Conservation (phyloP, 495 filamentous ascomycete species). For the Lasiosphaeria miniovina region DNA sequence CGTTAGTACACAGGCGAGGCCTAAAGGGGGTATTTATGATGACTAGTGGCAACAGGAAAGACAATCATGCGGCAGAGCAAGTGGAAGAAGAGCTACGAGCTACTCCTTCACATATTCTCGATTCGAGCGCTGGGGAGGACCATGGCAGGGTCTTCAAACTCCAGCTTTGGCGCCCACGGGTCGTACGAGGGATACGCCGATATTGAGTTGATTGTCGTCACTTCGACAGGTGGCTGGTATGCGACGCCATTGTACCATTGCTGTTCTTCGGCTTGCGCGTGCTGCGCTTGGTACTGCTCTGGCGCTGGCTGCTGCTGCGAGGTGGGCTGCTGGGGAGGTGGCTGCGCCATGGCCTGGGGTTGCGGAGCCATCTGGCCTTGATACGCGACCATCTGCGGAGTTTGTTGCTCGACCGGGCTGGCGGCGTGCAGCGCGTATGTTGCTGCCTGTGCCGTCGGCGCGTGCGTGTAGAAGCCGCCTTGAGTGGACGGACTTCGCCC, state of each 20-base stretch:
- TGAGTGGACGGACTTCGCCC: conserved; percentile 42
- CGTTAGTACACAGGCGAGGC: conserved; percentile 20
- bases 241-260: conserved; percentile 43
- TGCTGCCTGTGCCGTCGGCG: conserved; percentile 36
- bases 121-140: conserved; percentile 49
- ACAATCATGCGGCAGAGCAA: neutral
- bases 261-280: conserved; percentile 28
- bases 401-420: conserved; percentile 39
- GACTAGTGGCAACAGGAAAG: conserved; percentile 3
- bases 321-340: conserved; percentile 5
- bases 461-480: conserved; percentile 46
- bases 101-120: conserved; percentile 37
- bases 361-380: conserved; percentile 24
- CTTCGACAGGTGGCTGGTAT: conserved; percentile 45
- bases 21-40: conserved; percentile 25
- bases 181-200: conserved; percentile 35
- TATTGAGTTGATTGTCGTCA: conserved; percentile 37
- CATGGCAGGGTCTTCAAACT: conserved; percentile 43
- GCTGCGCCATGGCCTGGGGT: conserved; percentile 19
- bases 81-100: neutral
- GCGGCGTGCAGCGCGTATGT: conserved; percentile 39
- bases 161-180: conserved; percentile 42
- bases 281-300: conserved; percentile 24
- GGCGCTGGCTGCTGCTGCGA: conserved; percentile 19
- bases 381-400: conserved; percentile 20